Base-by-base conservation (phyloP, 345 rosid genomes). In the Kernera saxatilis region DNA sequence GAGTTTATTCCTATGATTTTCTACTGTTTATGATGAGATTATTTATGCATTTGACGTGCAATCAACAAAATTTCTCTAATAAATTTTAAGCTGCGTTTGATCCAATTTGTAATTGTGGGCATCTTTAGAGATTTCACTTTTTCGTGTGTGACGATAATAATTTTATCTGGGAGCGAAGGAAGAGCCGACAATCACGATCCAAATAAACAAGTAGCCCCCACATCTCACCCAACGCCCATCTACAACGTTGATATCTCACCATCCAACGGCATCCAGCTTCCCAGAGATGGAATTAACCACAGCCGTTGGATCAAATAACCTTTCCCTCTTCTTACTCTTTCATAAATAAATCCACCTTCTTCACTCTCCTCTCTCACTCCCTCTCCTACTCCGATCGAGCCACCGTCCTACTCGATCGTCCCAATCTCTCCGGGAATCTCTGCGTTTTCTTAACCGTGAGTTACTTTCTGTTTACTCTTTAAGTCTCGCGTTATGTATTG, bases 221-320 rank as follows among this genome's bases (percentile, higher is more conserved):
- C 76, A 54, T 2, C 66, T 72, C 65, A 64, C 77, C 50, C 6
- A 45, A 72, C 45, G 5, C 62, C 33, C 51, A 60, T 63, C 52
- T 11, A 6, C 63, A 60, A 75, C 65, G 73, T 75, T 75, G 64
- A 68, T 52, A 61, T 53, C 26, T 61, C 64, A 61, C 65, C 78
- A 75, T 75, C 78, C 70, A 19, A 75, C 70, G 73, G 78, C 73
- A 6, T 4, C 17, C 11, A 67, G 54, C 78, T 32, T 40, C 40
- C 6, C 5, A 67, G 2, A 59, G 27, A 51, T 66, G 1, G 40
- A 51, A 33, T 9, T 11, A 43, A 69, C 2, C 21, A 18, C 51
- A 69, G 64, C 74, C 78, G 74, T 75, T 61, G 74, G 78, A 75
- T 75, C 56, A 52, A 3, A 2, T 29, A 6, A 43, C 36, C 33